phyloP scores from a whole-genome alignment of 164 flowering plant genomes.

The Vitis labrusca region DNA sequence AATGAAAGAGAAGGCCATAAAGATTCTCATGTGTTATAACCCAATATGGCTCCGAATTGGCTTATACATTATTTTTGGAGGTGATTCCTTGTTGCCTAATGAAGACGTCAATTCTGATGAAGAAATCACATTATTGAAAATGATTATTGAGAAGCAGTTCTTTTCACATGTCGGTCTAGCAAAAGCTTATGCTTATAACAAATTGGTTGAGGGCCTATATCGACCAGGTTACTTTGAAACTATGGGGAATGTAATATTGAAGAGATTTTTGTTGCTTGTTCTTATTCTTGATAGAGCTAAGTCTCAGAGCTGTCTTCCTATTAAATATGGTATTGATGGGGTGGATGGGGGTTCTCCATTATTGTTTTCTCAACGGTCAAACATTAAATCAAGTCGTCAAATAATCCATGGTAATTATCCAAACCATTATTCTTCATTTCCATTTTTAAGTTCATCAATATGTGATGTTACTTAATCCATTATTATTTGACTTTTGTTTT shows the following conservation, averaged over 20 bases:
- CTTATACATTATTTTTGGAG: conserved; percentile 77
- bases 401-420: conserved; percentile 59
- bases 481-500: conserved; percentile 21
- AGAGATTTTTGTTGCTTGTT: conserved; percentile 82
- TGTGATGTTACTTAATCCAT: not conserved
- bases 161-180: conserved; percentile 78
- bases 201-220: conserved; percentile 83
- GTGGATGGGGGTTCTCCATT: conserved; percentile 95
- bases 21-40: conserved; percentile 65
- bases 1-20: conserved; percentile 73
- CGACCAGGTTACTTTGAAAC: conserved; percentile 90
- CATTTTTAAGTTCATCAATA: not conserved
- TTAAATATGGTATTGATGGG: conserved; percentile 93
- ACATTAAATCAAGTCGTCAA: conserved; percentile 78
- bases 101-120: conserved; percentile 54
- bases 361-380: conserved; percentile 50
- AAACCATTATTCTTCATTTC: not conserved
- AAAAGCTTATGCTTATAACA: conserved; percentile 80
- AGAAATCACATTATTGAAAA: conserved; percentile 69
- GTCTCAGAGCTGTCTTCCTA: conserved; percentile 69
- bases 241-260: conserved; percentile 77
- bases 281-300: conserved; percentile 89
- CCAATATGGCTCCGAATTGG: conserved; percentile 91
- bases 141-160: conserved; percentile 78
- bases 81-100: conserved; percentile 70